Conservation (phyloP, 257 asterid genomes). For the Jacaranda mimosifolia region DNA sequence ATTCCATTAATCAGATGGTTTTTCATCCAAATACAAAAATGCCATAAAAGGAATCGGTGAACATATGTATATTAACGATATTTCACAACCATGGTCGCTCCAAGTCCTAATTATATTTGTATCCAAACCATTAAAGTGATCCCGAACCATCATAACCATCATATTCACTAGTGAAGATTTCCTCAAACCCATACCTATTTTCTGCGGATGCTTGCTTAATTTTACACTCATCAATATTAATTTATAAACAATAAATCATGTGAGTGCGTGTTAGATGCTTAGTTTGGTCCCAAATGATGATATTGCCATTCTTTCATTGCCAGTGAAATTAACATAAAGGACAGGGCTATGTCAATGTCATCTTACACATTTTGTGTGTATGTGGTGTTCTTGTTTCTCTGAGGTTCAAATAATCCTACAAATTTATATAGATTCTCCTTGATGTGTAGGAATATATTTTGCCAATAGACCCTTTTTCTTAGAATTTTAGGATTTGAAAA, state of each 20-base stretch:
- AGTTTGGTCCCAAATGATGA: too few species aligned
- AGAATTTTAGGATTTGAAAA: too few species aligned
- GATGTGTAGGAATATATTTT: too few species aligned
- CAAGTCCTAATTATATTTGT: neutral
- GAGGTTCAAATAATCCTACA: too few species aligned
- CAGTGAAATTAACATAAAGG: too few species aligned
- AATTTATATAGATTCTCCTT: too few species aligned
- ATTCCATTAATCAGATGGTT: constrained; percentile 90
- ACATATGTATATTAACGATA: neutral
- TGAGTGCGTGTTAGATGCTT: neutral
- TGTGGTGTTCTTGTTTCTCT: too few species aligned
- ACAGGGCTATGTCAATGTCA: neutral
- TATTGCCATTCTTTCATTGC: too few species aligned
- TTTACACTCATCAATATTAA: neutral
- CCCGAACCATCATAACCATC: too few species aligned
- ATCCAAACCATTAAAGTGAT: neutral
- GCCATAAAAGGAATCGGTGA: constrained; percentile 69
- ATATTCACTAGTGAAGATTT: too few species aligned
- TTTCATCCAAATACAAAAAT: constrained; percentile 63
- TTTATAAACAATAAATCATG: neutral
- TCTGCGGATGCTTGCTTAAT: neutral
- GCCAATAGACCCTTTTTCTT: too few species aligned
- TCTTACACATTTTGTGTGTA: too few species aligned
- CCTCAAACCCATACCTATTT: neutral
- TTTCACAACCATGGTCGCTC: neutral